Percentiles rank a stretch among this genome's conserved stretches.
phyloP scores from a whole-genome alignment of 164 flowering plant species.

The Paratinospora sagittata region DNA sequence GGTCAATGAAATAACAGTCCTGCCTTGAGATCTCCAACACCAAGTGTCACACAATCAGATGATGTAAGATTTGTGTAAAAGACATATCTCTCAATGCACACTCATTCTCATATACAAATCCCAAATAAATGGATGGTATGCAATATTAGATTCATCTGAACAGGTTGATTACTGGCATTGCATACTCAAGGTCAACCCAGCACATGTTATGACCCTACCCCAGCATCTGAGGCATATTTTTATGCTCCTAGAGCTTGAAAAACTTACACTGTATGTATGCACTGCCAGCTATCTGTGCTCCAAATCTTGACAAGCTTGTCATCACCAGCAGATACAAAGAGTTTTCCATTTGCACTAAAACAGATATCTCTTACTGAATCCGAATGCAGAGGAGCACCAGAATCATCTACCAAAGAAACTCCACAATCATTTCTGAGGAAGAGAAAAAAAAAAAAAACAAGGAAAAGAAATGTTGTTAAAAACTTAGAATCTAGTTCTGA shows the following conservation, averaged over 20 bases:
- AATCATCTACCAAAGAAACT: constrained; percentile 46
- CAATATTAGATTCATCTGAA: not conserved
- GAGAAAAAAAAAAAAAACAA: not conserved
- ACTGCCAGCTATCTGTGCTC: constrained; percentile 66
- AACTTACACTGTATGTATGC: constrained; percentile 67
- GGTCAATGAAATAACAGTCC: too few species aligned
- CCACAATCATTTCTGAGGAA: constrained; percentile 37
- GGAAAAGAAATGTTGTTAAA: not conserved
- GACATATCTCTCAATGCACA: not conserved
- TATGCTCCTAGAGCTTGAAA: not conserved
- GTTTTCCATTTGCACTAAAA: constrained; percentile 60
- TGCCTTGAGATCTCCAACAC: not conserved
- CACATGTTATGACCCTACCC: not conserved
- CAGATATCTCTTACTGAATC: constrained; percentile 79
- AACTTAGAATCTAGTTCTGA: not conserved
- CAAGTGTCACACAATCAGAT: not conserved
- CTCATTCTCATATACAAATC: not conserved
- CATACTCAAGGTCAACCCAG: too few species aligned
- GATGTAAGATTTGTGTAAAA: not conserved
- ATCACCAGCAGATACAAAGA: constrained; percentile 87
- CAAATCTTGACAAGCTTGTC: constrained; percentile 87
- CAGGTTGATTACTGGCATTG: too few species aligned
- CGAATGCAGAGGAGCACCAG: constrained; percentile 44
- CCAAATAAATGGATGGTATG: not conserved
- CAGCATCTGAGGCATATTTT: not conserved